A percentile compares a stretch with the other conserved stretches of the same genome.
These are phyloP conservation scores for Batrachochytrium dendrobatidis DNA, from an alignment of 371 early-diverging fungal species.

Conservation along the genomic window DNA sequence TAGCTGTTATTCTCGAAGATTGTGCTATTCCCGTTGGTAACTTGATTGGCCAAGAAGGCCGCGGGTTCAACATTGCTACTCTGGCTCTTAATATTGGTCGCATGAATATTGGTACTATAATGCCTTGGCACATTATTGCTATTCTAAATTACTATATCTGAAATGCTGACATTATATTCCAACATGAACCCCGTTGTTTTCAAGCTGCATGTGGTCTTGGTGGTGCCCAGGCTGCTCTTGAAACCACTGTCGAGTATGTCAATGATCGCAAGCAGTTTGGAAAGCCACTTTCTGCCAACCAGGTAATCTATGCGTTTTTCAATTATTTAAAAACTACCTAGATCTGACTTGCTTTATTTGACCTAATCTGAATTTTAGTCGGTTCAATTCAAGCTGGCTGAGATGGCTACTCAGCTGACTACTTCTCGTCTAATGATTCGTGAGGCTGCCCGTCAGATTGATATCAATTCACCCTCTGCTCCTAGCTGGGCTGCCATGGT, in stretches of 20 bases:
- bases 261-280: conserved; percentile 53
- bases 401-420: conserved; percentile 47
- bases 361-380: no score
- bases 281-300: conserved; percentile 28
- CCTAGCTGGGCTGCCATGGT: conserved; percentile 35
- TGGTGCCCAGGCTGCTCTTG: conserved; percentile 53
- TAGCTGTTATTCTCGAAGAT: conserved; percentile 52
- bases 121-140: not conserved
- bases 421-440: conserved; percentile 51
- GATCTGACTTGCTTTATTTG: no score
- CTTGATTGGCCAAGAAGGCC: conserved; percentile 47
- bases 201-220: conserved; percentile 50
- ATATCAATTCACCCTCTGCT: conserved; percentile 22
- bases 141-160: no score
- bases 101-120: conserved; percentile 39
- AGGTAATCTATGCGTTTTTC: no score
- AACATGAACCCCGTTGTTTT: no score
- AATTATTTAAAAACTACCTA: no score
- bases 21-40: conserved; percentile 46
- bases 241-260: conserved; percentile 46
- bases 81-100: conserved; percentile 56
- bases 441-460: conserved; percentile 49
- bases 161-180: no score
- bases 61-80: conserved; percentile 64
- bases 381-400: conserved; percentile 55